These are phyloP conservation scores for Scutellaria minor DNA, from an alignment of 257 asterid genomes.

Conservation along the genomic window DNA sequence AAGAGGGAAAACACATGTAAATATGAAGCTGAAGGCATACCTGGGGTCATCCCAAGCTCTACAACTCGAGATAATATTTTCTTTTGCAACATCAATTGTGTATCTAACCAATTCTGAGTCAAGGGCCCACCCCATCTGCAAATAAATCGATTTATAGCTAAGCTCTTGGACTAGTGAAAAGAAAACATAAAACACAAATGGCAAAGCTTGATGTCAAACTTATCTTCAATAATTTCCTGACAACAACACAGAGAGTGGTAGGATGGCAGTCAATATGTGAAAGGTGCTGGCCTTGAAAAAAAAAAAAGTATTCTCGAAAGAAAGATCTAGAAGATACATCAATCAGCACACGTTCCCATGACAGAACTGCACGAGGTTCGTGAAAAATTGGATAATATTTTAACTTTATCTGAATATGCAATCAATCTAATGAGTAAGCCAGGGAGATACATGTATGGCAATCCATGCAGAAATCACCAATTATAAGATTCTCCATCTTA, in stretches of 20 bases:
- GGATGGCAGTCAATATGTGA: neutral
- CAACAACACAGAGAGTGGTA: neutral
- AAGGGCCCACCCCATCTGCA: constrained; percentile 99
- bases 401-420: neutral
- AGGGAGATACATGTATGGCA: neutral
- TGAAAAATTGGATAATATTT: neutral
- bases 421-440: neutral
- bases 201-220: neutral
- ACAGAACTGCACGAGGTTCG: too few relatives aligned
- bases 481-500: neutral
- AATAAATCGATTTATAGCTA: constrained; percentile 27
- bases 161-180: constrained; percentile 10
- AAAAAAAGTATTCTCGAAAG: neutral
- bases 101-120: constrained; percentile 83
- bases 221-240: neutral
- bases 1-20: neutral
- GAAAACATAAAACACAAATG: constrained; percentile 1
- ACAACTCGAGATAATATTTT: constrained; percentile 84
- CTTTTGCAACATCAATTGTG: constrained; percentile 78
- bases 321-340: neutral
- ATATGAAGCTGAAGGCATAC: constrained; percentile 43
- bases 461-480: neutral
- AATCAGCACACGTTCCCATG: constrained; percentile 1
- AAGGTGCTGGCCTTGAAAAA: neutral
- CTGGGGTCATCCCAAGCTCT: constrained; percentile 98